Evolutionary conservation across 2,329 filamentous ascomycete genomes (phyloP), one percentile per base, ranked within the genome.

Genomic region (Colletotrichum viniferum): DNA sequence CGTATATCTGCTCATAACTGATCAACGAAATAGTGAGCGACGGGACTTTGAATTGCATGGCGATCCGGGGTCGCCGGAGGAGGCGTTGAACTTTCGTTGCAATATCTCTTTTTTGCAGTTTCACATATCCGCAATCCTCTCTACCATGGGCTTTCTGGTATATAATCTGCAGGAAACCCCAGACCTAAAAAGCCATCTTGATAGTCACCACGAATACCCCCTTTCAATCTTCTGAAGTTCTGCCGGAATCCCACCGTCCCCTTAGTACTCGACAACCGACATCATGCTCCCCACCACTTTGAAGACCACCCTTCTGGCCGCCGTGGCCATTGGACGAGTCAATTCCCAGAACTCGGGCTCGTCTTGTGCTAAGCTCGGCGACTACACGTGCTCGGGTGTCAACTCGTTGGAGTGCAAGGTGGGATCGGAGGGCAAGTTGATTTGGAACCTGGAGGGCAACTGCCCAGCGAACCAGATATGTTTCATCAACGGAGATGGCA

Each of bases 181-280:
- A n/a, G 1, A 5, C 9, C 38, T n/a, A 1, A 43, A 43, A 10
- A 10, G 4, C 8, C 1, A 6, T 6, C 18, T 10, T n/a, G 38
- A 43, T 10, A 43, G 18, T n/a, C 2, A 43, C 18, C 5, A n/a
- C 16, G 4, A 18, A 12, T 43, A 10, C 3, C 1, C 38, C 10
- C 38, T n/a, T 10, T 5, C 38, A n/a, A 43, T 43, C 38, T n/a
- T 43, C 36, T 38, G 36, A 38, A 38, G 36, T 38, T 38, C 18
- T 43, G 18, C 38, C n/a, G 0, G 2, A 21, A 48, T 21, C 1
- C 18, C 9, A 48, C 18, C 18, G 0, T 48, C n/a, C 9, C 10
- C 3, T 13, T 3, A 13, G n/a, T 12, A 13, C 43, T 48, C 10
- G n/a, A 21, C n/a, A 48, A 21, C 4, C 43, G 3, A 48, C n/a